Base-by-base conservation (phyloP, 352 stramenopile genomes). In the Pythium aphanidermatum region DNA sequence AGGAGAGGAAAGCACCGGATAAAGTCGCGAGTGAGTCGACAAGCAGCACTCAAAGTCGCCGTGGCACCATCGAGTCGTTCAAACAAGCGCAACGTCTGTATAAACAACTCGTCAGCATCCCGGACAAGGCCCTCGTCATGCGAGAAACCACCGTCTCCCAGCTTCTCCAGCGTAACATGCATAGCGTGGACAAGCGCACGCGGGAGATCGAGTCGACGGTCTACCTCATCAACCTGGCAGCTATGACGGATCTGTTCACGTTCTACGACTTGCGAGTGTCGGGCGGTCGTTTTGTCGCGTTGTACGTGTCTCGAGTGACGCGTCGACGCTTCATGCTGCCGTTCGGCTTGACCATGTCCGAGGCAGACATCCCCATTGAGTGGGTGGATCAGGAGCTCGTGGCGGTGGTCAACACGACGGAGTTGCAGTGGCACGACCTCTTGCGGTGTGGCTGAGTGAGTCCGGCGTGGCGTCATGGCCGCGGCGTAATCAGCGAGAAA, bases 141-240 rank as follows among this genome's bases (percentile, higher is more conserved):
- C n/a, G n/a, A n/a, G n/a, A n/a, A n/a, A n/a, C n/a, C n/a, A n/a
- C n/a, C n/a, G n/a, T n/a, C n/a, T n/a, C n/a, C n/a, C n/a, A n/a
- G n/a, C n/a, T n/a, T n/a, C n/a, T n/a, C n/a, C 13, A 19, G 34
- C 34, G 13, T 5, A 32, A 23, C n/a, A n/a, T 51, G 43, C 10
- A 37, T 24, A 25, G 12, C 29, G 17, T 51, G 11, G 36, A 32
- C 38, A 43, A 45, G 25, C 47, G 47, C n/a, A 34, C 23, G 24
- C 3, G 28, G 2, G 30, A 55, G 6, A 16, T 36, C n/a, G 38
- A 55, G 2, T 42, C 47, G 13, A 12, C 32, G 2, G 36, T 56
- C 11, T 34, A 31, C 8, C 30, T 56, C 13, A 24, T 49, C 30
- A 56, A 49, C 7, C 23, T 56, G n/a, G 39, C 48, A 10, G 23